Conservation (phyloP, 2,329 filamentous ascomycete species). For the Annulohypoxylon truncatum region DNA sequence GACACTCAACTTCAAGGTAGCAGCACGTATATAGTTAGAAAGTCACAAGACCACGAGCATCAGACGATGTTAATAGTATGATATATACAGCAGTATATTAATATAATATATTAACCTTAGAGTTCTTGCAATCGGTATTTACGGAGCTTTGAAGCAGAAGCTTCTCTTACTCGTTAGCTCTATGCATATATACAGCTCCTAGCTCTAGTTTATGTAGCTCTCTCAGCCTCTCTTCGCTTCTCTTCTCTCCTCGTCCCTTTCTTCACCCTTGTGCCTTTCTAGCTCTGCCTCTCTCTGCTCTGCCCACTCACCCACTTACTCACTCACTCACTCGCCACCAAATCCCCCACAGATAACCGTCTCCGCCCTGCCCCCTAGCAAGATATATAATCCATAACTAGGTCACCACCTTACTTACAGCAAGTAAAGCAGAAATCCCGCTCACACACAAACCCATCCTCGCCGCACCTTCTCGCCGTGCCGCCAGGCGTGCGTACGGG, state of each 20-base stretch:
- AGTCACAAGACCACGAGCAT: too few relatives aligned
- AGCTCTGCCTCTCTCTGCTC: neutral
- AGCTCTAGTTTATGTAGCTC: neutral
- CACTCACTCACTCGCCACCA: too few relatives aligned
- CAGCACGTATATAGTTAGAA: too few relatives aligned
- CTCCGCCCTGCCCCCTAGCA: neutral
- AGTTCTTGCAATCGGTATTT: neutral
- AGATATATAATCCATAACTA: neutral
- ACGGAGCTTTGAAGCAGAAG: neutral
- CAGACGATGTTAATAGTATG: neutral
- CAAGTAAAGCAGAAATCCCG: conserved; percentile 71
- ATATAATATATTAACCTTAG: neutral
- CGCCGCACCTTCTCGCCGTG: conserved; percentile 63
- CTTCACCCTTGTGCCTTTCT: too few relatives aligned
- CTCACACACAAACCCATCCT: conserved; percentile 66
- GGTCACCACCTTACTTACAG: conserved; percentile 48
- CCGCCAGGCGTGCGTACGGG: conserved; percentile 62
- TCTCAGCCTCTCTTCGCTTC: neutral
- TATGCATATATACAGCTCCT: neutral
- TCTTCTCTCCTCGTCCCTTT: neutral
- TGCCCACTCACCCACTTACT: too few relatives aligned
- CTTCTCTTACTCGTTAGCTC: neutral
- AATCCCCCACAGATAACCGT: neutral
- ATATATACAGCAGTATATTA: conserved; percentile 14
- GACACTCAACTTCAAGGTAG: too few relatives aligned